Conservation (phyloP, 352 stramenopile species). For the Aphanomyces stellatus region DNA sequence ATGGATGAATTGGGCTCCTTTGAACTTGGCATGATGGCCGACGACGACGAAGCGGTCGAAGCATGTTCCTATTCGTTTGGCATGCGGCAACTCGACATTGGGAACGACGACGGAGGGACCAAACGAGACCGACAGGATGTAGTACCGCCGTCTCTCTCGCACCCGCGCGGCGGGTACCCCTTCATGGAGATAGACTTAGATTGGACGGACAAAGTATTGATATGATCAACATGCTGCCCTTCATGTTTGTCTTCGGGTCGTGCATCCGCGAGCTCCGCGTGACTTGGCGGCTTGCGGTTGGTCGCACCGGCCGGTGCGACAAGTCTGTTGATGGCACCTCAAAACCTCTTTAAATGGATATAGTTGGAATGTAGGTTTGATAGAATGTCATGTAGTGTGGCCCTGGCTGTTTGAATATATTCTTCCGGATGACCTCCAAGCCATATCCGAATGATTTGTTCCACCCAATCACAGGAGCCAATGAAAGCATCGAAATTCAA, state of each 20-base stretch:
- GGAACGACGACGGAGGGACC: not conserved
- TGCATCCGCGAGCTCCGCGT: no score
- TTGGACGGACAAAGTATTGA: constrained; percentile 19
- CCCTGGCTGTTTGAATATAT: no score
- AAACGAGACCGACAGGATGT: not conserved
- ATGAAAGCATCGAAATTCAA: no score
- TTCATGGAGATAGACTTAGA: constrained; percentile 18
- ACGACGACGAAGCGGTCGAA: not conserved
- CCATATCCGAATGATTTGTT: no score
- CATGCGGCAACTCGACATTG: not conserved
- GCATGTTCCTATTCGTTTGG: not conserved
- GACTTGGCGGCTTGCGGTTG: no score
- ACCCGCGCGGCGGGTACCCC: not conserved
- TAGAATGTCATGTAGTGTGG: no score
- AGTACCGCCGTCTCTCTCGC: no score
- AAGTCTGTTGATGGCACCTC: no score
- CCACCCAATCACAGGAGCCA: not conserved
- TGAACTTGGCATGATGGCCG: constrained; percentile 1
- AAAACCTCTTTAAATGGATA: no score
- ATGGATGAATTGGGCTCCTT: constrained; percentile 13
- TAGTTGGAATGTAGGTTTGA: no score
- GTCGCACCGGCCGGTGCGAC: no score
- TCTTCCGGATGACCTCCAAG: no score
- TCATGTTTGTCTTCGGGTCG: not conserved
- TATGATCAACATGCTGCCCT: not conserved